A percentile compares a stretch with the other conserved stretches of the same genome.
Evolutionary conservation across 176 grass and related monocot species (phyloP).

Genomic region (Calamus simplicifolius): DNA sequence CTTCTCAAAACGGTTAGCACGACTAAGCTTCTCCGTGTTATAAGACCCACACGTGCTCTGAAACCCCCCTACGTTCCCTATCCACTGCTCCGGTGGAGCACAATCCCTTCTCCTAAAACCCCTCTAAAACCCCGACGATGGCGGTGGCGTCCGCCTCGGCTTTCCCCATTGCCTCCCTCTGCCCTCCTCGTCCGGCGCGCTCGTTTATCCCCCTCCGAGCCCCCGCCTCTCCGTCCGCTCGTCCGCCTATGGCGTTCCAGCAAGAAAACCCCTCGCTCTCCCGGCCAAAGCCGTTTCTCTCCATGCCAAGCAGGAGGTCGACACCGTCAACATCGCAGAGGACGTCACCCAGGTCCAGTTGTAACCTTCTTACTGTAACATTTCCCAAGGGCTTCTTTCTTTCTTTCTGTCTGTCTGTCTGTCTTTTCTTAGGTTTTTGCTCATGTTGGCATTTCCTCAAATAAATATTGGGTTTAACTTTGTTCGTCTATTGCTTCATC

Average conservation of each 20-base stretch:
- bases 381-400: too few species aligned
- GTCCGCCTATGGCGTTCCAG: constrained; percentile 1
- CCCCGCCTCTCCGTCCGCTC: neutral
- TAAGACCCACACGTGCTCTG: too few species aligned
- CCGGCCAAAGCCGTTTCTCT: constrained; percentile 28
- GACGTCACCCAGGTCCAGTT: constrained; percentile 69
- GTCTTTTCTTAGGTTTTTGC: too few species aligned
- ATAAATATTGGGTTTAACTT: too few species aligned
- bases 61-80: too few species aligned
- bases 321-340: constrained; percentile 82
- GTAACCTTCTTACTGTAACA: too few species aligned
- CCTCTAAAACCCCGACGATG: constrained; percentile 23
- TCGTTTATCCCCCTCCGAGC: neutral
- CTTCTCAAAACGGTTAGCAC: too few species aligned
- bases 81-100: too few species aligned
- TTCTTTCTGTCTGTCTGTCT: too few species aligned
- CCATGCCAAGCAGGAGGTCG: constrained; percentile 28
- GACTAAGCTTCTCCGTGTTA: too few species aligned
- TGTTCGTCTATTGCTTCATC: too few species aligned
- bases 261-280: constrained; percentile 3
- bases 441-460: too few species aligned
- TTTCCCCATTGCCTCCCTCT: constrained; percentile 13
- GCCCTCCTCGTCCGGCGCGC: neutral
- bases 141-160: constrained; percentile 37
- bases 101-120: constrained; percentile 18